phyloP scores from a whole-genome alignment of 2,329 filamentous ascomycete genomes.

The Fusarium avenaceum region DNA sequence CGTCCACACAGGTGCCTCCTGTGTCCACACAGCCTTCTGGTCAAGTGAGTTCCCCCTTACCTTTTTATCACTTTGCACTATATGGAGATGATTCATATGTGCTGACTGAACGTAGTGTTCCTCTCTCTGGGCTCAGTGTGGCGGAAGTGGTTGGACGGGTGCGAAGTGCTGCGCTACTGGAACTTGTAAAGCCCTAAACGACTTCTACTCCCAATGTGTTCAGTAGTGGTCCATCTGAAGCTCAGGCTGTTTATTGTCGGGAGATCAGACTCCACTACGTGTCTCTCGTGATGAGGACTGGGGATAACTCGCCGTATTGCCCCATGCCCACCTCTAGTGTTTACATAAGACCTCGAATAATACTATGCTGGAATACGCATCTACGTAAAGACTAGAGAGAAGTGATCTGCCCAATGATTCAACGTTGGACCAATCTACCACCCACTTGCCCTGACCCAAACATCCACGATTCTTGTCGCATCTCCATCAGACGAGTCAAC shows the following conservation, averaged over 20 bases:
- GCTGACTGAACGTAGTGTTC: not conserved
- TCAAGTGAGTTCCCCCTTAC: not conserved
- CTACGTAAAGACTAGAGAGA: too few species aligned
- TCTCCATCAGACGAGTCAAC: conserved; percentile 56
- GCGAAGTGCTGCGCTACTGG: conserved; percentile 24
- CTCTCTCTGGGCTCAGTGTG: conserved; percentile 13
- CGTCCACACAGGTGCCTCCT: conserved; percentile 13
- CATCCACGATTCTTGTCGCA: conserved; percentile 64
- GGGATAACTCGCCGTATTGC: rapidly evolving
- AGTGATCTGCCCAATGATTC: too few species aligned
- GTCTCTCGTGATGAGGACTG: not conserved
- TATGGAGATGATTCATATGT: too few species aligned
- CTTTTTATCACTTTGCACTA: too few species aligned
- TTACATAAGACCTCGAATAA: too few species aligned
- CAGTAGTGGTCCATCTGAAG: too few species aligned
- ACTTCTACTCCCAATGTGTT: conserved; percentile 19
- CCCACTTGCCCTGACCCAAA: conserved; percentile 71
- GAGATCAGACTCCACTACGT: rapidly evolving
- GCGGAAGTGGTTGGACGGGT: conserved; percentile 1
- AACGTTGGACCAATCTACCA: conserved; percentile 49
- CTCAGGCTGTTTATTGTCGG: not conserved
- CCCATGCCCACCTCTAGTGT: not conserved
- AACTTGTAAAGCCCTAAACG: conserved; percentile 9
- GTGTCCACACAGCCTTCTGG: conserved; percentile 10
- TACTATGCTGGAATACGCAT: too few species aligned